These are phyloP conservation scores for Nakazawaea ernobii DNA, from an alignment of 805 yeast species.

Conservation along the genomic window DNA sequence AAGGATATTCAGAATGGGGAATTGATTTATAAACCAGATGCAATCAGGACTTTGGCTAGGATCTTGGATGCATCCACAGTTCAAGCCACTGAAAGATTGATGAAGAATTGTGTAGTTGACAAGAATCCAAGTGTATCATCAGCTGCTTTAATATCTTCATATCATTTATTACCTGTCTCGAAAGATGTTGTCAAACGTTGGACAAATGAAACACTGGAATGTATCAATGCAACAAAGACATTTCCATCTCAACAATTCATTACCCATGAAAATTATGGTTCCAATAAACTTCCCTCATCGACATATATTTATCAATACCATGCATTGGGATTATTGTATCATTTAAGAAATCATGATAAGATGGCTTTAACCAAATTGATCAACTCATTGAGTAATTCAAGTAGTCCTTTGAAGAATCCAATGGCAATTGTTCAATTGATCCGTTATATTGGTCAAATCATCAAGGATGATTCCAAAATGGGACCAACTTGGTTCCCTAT, in stretches of 20 bases:
- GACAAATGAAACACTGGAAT: constrained; percentile 90
- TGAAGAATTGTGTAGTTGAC: constrained; percentile 91
- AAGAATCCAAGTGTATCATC: constrained; percentile 81
- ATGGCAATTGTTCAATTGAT: constrained; percentile 83
- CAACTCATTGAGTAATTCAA: constrained; percentile 61
- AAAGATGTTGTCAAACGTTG: constrained; percentile 91
- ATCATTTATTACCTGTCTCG: constrained; percentile 84
- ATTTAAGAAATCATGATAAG: constrained; percentile 82
- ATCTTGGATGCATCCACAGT: constrained; percentile 89
- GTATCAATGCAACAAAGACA: constrained; percentile 60
- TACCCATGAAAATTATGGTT: constrained; percentile 51
- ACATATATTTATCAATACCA: constrained; percentile 90
- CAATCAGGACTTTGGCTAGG: constrained; percentile 84
- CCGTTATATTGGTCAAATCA: constrained; percentile 69
- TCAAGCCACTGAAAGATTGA: constrained; percentile 85
- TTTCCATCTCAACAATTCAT: constrained; percentile 45
- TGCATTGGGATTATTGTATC: constrained; percentile 86
- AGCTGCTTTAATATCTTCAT: constrained; percentile 91
- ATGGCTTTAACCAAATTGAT: constrained; percentile 91
- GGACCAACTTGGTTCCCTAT: constrained; percentile 55
- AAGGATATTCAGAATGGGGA: constrained; percentile 93
- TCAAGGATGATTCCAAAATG: constrained; percentile 66
- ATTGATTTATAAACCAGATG: constrained; percentile 83
- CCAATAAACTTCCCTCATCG: constrained; percentile 54
- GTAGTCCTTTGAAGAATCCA: constrained; percentile 63